These are phyloP conservation scores for Thermoascus crustaceus DNA, from an alignment of 2,329 filamentous ascomycete genomes.

Conservation along the genomic window DNA sequence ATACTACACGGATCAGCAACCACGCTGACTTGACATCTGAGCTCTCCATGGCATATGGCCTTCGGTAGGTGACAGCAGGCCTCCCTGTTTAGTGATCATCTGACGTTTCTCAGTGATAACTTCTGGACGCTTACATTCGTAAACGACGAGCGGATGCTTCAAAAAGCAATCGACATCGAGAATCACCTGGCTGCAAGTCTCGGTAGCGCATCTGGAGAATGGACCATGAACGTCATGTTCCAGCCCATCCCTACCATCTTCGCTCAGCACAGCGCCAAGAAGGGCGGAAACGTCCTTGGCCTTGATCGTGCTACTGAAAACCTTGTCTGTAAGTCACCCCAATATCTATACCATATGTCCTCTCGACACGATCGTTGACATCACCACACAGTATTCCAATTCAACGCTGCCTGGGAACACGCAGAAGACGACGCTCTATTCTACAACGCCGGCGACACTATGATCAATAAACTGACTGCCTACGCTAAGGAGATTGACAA, in stretches of 20 bases:
- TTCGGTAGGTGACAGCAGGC: neutral
- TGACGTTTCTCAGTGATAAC: constrained; percentile 5
- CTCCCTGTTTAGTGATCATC: neutral
- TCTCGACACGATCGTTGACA: neutral
- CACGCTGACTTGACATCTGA: constrained; percentile 18
- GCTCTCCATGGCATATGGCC: constrained; percentile 3
- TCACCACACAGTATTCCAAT: constrained; percentile 20
- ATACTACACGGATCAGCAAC: constrained; percentile 13
- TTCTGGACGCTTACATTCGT: constrained; percentile 16
- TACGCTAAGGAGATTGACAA: constrained; percentile 14
- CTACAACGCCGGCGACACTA: constrained; percentile 17
- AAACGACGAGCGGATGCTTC: constrained; percentile 12
- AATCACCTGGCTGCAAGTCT: constrained; percentile 9
- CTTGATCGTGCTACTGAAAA: constrained; percentile 27
- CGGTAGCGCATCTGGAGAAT: constrained; percentile 14
- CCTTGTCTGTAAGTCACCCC: constrained; percentile 9
- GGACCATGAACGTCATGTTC: constrained; percentile 20
- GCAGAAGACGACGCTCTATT: constrained; percentile 28
- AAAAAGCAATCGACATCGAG: constrained; percentile 14
- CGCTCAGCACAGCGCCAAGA: constrained; percentile 25
- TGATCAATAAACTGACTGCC: constrained; percentile 23
- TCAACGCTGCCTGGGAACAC: constrained; percentile 18
- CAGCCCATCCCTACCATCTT: constrained; percentile 36
- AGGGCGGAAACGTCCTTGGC: constrained; percentile 28
- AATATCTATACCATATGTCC: constrained; percentile 4